Evolutionary conservation across 768 basidiomycete species (phyloP).

Genomic region (Suillus hirtellus): DNA sequence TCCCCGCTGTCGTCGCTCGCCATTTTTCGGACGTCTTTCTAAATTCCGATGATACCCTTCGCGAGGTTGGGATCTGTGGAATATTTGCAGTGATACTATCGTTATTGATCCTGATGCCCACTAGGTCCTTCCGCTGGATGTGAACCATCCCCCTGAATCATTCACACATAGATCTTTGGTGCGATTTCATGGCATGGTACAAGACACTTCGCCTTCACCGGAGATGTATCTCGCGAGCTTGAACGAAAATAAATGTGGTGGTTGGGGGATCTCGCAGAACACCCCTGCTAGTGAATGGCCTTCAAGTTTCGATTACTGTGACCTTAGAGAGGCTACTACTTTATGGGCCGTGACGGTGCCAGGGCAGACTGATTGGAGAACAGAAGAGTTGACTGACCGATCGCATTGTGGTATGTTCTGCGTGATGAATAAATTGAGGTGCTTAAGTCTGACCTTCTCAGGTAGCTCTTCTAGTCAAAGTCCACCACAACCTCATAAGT

Average conservation of each 20-base stretch:
- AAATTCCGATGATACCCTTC: conserved; percentile 38
- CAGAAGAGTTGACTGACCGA: conserved; percentile 29
- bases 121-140: conserved; percentile 61
- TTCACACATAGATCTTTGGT: conserved; percentile 60
- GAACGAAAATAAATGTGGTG: conserved; percentile 50
- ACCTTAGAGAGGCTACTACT: conserved; percentile 61
- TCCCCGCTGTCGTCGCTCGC: conserved; percentile 43
- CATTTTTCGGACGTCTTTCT: conserved; percentile 51
- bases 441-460: conserved; percentile 7
- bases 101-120: conserved; percentile 1
- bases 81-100: not conserved
- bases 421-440: not conserved
- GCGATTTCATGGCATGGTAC: conserved; percentile 75
- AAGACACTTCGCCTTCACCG: conserved; percentile 73
- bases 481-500: conserved; percentile 56
- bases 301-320: conserved; percentile 40
- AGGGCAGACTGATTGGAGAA: conserved; percentile 62
- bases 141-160: conserved; percentile 47
- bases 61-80: conserved; percentile 33
- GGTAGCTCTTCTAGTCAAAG: conserved; percentile 28
- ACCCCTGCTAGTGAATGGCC: conserved; percentile 17
- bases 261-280: conserved; percentile 66
- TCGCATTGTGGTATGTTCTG: conserved; percentile 20
- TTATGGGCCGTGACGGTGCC: conserved; percentile 80
- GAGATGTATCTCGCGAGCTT: conserved; percentile 68